Conservation (phyloP, 805 yeast genomes). For the Candida tibetensis region DNA sequence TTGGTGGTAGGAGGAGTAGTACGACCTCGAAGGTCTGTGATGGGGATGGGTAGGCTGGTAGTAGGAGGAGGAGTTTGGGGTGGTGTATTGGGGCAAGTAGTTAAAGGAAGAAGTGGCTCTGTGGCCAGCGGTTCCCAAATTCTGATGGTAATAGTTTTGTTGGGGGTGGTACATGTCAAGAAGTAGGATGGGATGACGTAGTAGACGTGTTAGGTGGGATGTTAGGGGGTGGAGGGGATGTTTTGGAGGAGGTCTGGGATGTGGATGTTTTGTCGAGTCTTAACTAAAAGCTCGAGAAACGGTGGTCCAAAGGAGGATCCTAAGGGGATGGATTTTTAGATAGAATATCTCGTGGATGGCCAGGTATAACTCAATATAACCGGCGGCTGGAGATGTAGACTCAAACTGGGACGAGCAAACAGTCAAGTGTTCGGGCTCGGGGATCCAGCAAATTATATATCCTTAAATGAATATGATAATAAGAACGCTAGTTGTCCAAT, state of each 20-base stretch:
- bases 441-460: background rate
- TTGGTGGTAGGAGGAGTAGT: constrained; percentile 10
- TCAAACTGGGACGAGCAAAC: background rate
- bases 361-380: constrained; percentile 11
- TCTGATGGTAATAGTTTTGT: constrained; percentile 17
- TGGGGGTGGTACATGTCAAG: constrained; percentile 17
- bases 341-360: background rate
- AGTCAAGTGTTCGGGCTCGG: background rate
- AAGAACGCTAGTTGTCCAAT: background rate
- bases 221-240: background rate
- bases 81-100: constrained; percentile 20
- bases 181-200: constrained; percentile 1
- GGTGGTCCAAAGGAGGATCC: background rate
- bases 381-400: constrained; percentile 1
- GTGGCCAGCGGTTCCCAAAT: constrained; percentile 40
- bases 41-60: constrained; percentile 11
- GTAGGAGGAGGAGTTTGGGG: constrained; percentile 13
- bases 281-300: constrained; percentile 3
- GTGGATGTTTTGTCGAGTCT: background rate
- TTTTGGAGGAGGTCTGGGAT: background rate
- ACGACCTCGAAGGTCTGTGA: constrained; percentile 11
- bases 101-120: constrained; percentile 31
- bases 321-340: background rate
- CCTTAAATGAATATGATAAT: background rate
- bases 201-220: constrained; percentile 1